Base-by-base conservation (phyloP, 345 rosid species). In the Geranium brycei region DNA sequence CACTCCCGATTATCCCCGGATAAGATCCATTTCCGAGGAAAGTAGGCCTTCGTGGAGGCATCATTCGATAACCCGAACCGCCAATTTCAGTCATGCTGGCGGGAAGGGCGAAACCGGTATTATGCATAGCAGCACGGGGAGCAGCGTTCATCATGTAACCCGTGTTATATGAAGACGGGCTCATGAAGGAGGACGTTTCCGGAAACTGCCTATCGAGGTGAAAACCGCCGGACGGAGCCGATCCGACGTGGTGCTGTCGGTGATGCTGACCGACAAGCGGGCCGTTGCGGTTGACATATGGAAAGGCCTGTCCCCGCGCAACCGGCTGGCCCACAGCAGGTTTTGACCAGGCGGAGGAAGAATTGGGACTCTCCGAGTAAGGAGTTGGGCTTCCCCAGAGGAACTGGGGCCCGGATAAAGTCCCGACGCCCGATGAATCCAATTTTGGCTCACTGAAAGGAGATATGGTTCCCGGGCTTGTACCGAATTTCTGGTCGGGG, bases 301-400 rank as follows among this genome's bases (percentile, higher is more conserved):
- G 83, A 23, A 23, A 23, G 28, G 28, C 28, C 28, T 23, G 28
- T 23, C 28, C 28, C 28, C 28, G 28, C 28, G 28, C 28, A 71
- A 82, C 83, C 23, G 81, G 80, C 77, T 65, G 88, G 35, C 82
- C 86, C 53, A 77, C 15, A 11, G 91, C 78, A 18, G 95, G 77
- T 19, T 35, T 35, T 35, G 41, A 3, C 41, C 41, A 35, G 10
- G 41, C 10, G 10, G 41, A 35, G 10, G 41, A 35, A 35, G 93
- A 77, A 67, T 78, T 82, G 57, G 75, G 59, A 69, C 53, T 78
- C 63, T 85, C 89, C 3, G 88, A 70, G 70, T 79, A 83, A 16
- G 86, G 66, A 69, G 76, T 81, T 38, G 87, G 86, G 73, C 93
- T 86, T 69, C 97, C 96, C 97, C 96, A 91, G 19, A 91, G 97